Percentiles rank a stretch among this genome's conserved stretches.
Evolutionary conservation across 164 flowering plant species (phyloP).

Genomic region (Aristolochia contorta): DNA sequence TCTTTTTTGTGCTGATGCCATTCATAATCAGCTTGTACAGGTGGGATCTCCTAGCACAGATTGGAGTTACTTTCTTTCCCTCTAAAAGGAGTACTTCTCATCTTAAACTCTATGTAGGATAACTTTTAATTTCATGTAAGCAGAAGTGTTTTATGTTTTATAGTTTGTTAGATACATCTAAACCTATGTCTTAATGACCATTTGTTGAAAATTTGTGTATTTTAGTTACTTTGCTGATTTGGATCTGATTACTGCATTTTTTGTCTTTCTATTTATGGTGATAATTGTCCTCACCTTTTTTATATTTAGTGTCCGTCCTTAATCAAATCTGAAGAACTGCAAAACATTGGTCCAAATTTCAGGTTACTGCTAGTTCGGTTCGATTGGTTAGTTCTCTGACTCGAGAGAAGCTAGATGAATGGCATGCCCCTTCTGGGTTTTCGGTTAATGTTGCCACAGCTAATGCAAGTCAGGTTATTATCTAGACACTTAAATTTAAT

Average conservation of each 20-base stretch:
- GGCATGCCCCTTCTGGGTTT: slow-evolving; percentile 79
- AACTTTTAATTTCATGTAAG: too few species aligned
- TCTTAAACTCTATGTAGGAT: too few species aligned
- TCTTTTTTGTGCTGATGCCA: slow-evolving; percentile 87
- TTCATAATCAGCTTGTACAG: slow-evolving; percentile 81
- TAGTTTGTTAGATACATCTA: too few species aligned
- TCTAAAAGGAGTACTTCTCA: not conserved
- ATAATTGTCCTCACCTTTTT: too few species aligned
- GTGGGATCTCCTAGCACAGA: slow-evolving; percentile 21
- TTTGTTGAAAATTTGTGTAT: too few species aligned
- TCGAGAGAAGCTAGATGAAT: slow-evolving; percentile 68
- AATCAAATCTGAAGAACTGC: not conserved
- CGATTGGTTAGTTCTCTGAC: slow-evolving; percentile 75
- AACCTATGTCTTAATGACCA: too few species aligned
- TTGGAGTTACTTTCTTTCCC: not conserved
- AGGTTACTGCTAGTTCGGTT: slow-evolving; percentile 89
- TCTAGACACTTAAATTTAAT: not conserved
- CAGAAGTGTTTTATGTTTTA: too few species aligned
- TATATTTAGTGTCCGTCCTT: not conserved
- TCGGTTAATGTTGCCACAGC: slow-evolving; percentile 97
- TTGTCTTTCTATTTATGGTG: too few species aligned
- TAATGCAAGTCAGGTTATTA: slow-evolving; percentile 80
- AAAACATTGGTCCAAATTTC: slow-evolving; percentile 6
- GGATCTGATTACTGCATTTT: too few species aligned
- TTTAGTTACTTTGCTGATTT: too few species aligned